Base-by-base conservation (phyloP, 2,329 filamentous ascomycete genomes). In the Bipolaris bicolor region DNA sequence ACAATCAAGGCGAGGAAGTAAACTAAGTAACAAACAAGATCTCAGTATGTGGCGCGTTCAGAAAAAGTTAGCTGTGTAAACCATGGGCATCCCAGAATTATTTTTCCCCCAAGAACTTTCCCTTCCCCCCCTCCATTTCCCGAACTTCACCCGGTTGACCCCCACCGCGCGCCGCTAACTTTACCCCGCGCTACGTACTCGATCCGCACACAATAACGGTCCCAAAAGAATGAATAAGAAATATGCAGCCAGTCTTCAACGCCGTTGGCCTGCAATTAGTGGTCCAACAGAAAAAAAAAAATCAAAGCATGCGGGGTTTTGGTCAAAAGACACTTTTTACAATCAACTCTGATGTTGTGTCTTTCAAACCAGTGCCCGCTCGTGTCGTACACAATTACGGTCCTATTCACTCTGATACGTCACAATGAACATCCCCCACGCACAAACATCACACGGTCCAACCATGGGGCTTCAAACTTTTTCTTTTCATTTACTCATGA, bases 101-200 rank as follows among this genome's bases (percentile, higher is more conserved):
- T 63, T 62, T 64, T 52, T 56, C 29, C 53, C 43, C 53, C 43
- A 37, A 34, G 31, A 45, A 15, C 26, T 16, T 16, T 6, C 36
- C 22, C 6, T 22, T 3, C 22, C 22, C 22, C 26, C 24, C 24
- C 24, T 7, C 26, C 7, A 29, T 29, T 29, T 26, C n/a, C 62
- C 61, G 63, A 64, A 54, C 45, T 64, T 64, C 48, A 37, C 52
- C 63, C 63, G 63, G 44, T 20, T 37, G 9, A 9, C 26, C 26
- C 26, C 26, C 26, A 29, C 26, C 9, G 31, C 18, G 31, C 18
- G 54, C 52, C 61, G 49, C 63, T 57, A 49, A 26, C 22, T 26
- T 58, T 60, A 62, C 63, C 63, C 63, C 63, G 60, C 62, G 58
- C 63, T 62, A 56, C 49, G 61, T 58, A 55, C 40, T 39, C 26